phyloP scores from a whole-genome alignment of 805 yeast genomes.

The Ogataea ramenticola region DNA sequence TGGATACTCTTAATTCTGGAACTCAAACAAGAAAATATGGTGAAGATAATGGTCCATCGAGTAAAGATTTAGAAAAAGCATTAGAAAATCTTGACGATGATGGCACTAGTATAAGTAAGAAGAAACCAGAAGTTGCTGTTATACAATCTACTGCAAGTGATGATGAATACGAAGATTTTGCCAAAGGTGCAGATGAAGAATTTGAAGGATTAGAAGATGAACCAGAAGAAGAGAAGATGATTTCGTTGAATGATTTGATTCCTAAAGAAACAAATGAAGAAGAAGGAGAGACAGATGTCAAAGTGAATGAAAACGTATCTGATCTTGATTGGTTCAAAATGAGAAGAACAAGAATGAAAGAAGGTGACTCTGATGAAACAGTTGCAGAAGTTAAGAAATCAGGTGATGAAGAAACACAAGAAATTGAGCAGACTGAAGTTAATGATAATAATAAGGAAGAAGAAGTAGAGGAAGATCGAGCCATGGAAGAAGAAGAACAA shows the following conservation, averaged over 20 bases:
- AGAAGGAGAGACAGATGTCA: slow-evolving; percentile 10
- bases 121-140: slow-evolving; percentile 23
- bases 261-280: slow-evolving; percentile 9
- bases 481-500: background rate
- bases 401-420: slow-evolving; percentile 1
- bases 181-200: background rate
- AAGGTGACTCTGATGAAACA: slow-evolving; percentile 17
- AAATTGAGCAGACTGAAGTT: slow-evolving; percentile 3
- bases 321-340: slow-evolving; percentile 85
- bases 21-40: slow-evolving; percentile 70
- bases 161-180: slow-evolving; percentile 41
- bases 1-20: slow-evolving; percentile 77
- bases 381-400: slow-evolving; percentile 4
- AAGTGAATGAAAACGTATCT: slow-evolving; percentile 38
- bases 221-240: slow-evolving; percentile 36
- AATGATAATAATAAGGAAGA: slow-evolving; percentile 1
- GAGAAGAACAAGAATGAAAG: slow-evolving; percentile 66
- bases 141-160: slow-evolving; percentile 38
- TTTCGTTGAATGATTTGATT: slow-evolving; percentile 13
- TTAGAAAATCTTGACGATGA: slow-evolving; percentile 19
- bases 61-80: slow-evolving; percentile 36
- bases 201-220: slow-evolving; percentile 9
- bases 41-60: slow-evolving; percentile 45
- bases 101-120: slow-evolving; percentile 6
- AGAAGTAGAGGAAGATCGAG: slow-evolving; percentile 8